A percentile compares a stretch with the other conserved stretches of the same genome.
phyloP scores from a whole-genome alignment of 1,284 basidiomycete genomes.

The Inonotus hispidus region DNA sequence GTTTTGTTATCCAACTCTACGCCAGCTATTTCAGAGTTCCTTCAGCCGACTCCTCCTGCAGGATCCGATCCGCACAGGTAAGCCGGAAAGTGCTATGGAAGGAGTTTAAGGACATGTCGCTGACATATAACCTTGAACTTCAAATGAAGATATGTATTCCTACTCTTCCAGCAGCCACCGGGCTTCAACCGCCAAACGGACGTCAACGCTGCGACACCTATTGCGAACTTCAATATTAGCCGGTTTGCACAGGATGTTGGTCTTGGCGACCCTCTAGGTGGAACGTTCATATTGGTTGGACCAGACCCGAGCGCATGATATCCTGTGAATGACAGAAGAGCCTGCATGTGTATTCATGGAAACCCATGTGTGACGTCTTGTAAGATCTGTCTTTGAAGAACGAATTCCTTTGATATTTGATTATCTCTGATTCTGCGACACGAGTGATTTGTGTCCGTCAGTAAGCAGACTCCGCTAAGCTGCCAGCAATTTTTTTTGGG shows the following conservation, averaged over 20 bases:
- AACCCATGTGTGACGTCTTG: too few species aligned
- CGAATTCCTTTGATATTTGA: too few species aligned
- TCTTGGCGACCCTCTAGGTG: constrained; percentile 43
- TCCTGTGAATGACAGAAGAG: neutral
- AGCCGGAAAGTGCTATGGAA: constrained; percentile 11
- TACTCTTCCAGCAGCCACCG: constrained; percentile 41
- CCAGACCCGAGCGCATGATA: constrained; percentile 26
- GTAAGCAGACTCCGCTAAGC: too few species aligned
- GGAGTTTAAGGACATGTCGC: neutral
- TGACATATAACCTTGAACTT: neutral
- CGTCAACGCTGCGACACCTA: constrained; percentile 35
- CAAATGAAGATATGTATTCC: constrained; percentile 37
- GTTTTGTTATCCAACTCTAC: constrained; percentile 36
- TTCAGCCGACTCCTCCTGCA: constrained; percentile 46
- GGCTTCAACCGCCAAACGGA: constrained; percentile 38
- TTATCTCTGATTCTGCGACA: too few species aligned
- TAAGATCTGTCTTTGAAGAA: too few species aligned
- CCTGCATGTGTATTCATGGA: neutral
- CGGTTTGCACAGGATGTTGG: constrained; percentile 37
- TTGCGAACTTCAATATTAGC: constrained; percentile 40
- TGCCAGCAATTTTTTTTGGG: too few species aligned
- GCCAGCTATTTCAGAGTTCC: constrained; percentile 39
- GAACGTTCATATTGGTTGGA: constrained; percentile 46
- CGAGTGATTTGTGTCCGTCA: too few species aligned
- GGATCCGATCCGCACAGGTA: constrained; percentile 50